phyloP scores from a whole-genome alignment of 2,329 filamentous ascomycete genomes.

The Xylaria sp. region DNA sequence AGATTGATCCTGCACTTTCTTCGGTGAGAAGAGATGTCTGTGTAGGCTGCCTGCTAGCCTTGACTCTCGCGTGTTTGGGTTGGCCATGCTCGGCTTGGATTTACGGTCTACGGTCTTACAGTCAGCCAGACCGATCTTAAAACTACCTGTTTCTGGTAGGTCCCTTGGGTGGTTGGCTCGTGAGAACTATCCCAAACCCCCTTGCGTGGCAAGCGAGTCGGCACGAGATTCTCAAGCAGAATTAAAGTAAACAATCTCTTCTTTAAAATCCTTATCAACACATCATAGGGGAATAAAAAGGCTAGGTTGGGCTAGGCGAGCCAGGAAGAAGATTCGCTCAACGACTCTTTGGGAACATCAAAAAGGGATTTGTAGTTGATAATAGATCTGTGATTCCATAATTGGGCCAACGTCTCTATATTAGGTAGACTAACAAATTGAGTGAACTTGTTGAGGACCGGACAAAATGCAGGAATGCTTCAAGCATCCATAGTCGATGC shows the following conservation, averaged over 20 bases:
- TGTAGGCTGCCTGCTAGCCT: not conserved
- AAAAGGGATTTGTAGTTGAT: not conserved
- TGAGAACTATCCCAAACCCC: too few relatives aligned
- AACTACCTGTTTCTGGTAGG: too few relatives aligned
- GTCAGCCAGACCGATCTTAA: too few relatives aligned
- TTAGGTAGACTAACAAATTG: not conserved
- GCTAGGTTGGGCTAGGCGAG: too few relatives aligned
- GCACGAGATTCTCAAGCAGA: too few relatives aligned
- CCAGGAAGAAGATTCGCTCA: too few relatives aligned
- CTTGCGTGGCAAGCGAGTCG: too few relatives aligned
- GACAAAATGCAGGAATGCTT: not conserved
- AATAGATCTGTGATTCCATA: not conserved
- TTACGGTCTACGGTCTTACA: not conserved
- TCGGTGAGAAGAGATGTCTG: not conserved
- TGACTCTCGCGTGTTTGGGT: not conserved
- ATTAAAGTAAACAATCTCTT: too few relatives aligned
- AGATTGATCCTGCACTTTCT: conserved; percentile 41
- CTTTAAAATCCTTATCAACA: too few relatives aligned
- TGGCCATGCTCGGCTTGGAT: not conserved
- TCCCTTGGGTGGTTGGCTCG: too few relatives aligned
- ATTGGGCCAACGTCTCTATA: not conserved
- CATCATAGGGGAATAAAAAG: too few relatives aligned
- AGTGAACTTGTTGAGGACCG: not conserved
- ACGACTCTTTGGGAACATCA: not conserved
- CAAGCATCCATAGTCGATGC: not conserved